Evolutionary conservation across 495 filamentous ascomycete genomes (phyloP), one percentile per base, ranked within the genome.

Genomic region (Penicillium robsamsonii): DNA sequence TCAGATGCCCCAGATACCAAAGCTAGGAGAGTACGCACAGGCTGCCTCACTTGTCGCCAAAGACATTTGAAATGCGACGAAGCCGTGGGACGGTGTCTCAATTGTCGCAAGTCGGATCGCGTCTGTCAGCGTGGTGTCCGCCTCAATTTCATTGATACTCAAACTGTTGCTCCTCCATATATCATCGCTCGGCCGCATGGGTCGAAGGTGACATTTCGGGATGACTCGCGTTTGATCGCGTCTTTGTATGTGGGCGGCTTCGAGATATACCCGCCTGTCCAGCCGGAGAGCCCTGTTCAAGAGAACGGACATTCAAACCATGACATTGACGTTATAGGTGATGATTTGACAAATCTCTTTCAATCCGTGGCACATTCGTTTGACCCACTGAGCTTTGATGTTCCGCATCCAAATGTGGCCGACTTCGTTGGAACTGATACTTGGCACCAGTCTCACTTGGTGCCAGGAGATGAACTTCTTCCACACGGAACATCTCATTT

Each of bases 81-180:
- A 71, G 86, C 78, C 2, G 63, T 84, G 35, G 91, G 91, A 3
- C 77, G 85, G 45, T 97, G 93, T 65, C 71, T 83, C 51, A 98
- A 98, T 63, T 98, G 94, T 72, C 82, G 81, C 22, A 97, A 96
- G 69, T 93, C 92, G 20, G 91, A 81, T 59, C 79, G 93, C 44
- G 75, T 85, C 38, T 98, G 94, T 78, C 88, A 91, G 67, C 82
- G 92, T 42, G 94, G 94, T 12, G 76, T 97, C 20, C 81, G 90
- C 37, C 79, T 98, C 40, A 98, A 97, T 68, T 98, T 96, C 64
- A 92, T 96, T 60, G 92, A 97, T 64, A 89, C 85, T 8, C 84
- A 87, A 52, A 84, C 85, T 44, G 82, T 86, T 62, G 78, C 77
- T 12, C 91, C 91, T 31, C 89, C 90, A 0, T 69, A 75, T 52